phyloP scores from a whole-genome alignment of 257 asterid species.

The Nicotiana tabacum region DNA sequence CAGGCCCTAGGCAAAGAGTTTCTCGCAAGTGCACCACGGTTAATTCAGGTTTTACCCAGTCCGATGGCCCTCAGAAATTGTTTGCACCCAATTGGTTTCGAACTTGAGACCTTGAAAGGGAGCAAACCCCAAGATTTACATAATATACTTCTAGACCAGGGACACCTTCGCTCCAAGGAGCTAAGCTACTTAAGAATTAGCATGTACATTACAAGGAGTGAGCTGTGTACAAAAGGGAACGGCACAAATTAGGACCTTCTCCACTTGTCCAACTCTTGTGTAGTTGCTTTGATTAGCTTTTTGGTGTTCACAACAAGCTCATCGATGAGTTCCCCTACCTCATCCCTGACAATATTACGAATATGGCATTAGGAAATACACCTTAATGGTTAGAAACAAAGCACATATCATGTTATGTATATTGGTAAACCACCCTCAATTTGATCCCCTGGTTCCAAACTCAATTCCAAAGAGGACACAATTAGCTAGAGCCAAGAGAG shows the following conservation, averaged over 20 bases:
- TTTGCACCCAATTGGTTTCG: too few species aligned
- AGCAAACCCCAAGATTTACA: neutral
- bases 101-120: too few species aligned
- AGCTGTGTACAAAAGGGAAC: neutral
- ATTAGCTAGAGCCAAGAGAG: neutral
- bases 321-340: conserved; percentile 24
- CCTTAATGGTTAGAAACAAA: neutral
- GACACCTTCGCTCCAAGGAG: neutral
- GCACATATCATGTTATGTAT: neutral
- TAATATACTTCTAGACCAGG: neutral
- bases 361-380: neutral
- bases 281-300: conserved; percentile 31
- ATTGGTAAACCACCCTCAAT: neutral
- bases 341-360: conserved; percentile 24
- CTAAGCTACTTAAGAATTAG: neutral
- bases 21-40: too few species aligned
- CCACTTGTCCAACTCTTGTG: conserved; percentile 45
- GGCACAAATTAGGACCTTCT: conserved; percentile 3
- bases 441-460: neutral
- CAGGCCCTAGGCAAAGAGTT: too few species aligned
- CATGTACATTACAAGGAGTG: neutral
- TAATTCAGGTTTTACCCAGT: too few species aligned
- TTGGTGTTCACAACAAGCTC: conserved; percentile 31
- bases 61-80: too few species aligned
- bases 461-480: neutral